phyloP scores from a whole-genome alignment of 306 rosid genomes.

The Hippophae rhamnoides region DNA sequence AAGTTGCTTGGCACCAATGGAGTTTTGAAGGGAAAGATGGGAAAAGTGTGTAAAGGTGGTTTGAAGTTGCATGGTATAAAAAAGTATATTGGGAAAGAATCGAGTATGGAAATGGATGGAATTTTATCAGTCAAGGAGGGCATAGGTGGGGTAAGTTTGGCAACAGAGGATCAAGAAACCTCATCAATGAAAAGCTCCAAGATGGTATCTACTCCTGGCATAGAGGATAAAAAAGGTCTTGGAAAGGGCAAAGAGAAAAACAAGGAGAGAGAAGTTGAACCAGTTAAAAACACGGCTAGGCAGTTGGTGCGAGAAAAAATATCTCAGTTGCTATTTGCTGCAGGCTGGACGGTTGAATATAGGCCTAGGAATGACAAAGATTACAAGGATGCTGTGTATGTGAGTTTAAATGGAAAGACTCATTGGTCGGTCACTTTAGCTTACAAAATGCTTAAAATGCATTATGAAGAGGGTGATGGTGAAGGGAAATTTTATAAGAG shows the following conservation, averaged over 20 bases:
- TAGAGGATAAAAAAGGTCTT: slow-evolving; percentile 8
- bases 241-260: background rate
- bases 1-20: too few species aligned
- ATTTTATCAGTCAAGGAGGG: slow-evolving; percentile 22
- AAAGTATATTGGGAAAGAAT: slow-evolving; percentile 12
- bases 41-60: slow-evolving; percentile 11
- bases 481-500: slow-evolving; percentile 37
- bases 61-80: slow-evolving; percentile 19
- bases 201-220: background rate
- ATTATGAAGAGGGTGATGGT: slow-evolving; percentile 43
- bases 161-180: slow-evolving; percentile 22
- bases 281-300: slow-evolving; percentile 11
- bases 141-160: slow-evolving; percentile 19
- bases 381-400: slow-evolving; percentile 77
- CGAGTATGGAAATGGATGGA: slow-evolving; percentile 2
- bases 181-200: slow-evolving; percentile 21
- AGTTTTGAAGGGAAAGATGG: slow-evolving; percentile 18
- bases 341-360: slow-evolving; percentile 80
- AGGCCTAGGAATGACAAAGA: slow-evolving; percentile 54
- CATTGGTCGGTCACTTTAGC: slow-evolving; percentile 97
- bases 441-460: slow-evolving; percentile 49
- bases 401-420: slow-evolving; percentile 59
- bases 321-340: slow-evolving; percentile 42
- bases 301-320: slow-evolving; percentile 64
- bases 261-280: slow-evolving; percentile 16